Conservation (phyloP, 148 eudicot species). For the Camellia lanceoleosa region DNA sequence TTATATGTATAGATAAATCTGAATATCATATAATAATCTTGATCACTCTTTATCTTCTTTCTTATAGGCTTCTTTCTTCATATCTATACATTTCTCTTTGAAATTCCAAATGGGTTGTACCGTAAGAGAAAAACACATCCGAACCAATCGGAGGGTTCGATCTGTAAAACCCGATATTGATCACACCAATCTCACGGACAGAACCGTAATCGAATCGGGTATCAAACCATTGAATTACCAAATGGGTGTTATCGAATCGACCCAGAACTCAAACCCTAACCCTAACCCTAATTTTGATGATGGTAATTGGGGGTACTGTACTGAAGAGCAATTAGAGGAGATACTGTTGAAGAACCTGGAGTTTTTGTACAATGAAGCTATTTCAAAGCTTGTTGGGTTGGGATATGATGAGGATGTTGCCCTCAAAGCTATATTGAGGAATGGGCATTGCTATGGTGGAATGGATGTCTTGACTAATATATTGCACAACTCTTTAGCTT, state of each 20-base stretch:
- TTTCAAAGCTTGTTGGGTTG: constrained; percentile 60
- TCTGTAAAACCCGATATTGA: constrained; percentile 49
- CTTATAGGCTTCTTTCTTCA: constrained; percentile 8
- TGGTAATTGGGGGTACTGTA: constrained; percentile 84
- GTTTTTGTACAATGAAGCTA: constrained; percentile 72
- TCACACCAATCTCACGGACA: constrained; percentile 30
- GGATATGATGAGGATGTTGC: constrained; percentile 91
- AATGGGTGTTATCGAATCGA: constrained; percentile 39
- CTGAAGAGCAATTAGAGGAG: constrained; percentile 92
- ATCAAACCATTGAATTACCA: constrained; percentile 48
- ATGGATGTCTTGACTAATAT: constrained; percentile 93
- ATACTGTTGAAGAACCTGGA: constrained; percentile 76
- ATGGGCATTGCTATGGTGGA: constrained; percentile 90
- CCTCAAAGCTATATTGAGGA: constrained; percentile 62
- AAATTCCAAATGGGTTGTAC: constrained; percentile 69
- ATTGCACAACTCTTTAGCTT: constrained; percentile 69
- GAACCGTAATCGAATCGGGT: constrained; percentile 48
- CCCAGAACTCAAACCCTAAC: constrained; percentile 33
- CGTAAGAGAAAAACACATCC: constrained; percentile 79
- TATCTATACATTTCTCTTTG: not conserved
- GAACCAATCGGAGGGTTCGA: constrained; percentile 70
- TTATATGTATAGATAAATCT: not conserved
- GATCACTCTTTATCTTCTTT: not conserved
- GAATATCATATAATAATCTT: not conserved
- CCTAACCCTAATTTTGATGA: constrained; percentile 57